phyloP scores from a whole-genome alignment of 2,329 filamentous ascomycete genomes.

The Fusarium sublunatum region DNA sequence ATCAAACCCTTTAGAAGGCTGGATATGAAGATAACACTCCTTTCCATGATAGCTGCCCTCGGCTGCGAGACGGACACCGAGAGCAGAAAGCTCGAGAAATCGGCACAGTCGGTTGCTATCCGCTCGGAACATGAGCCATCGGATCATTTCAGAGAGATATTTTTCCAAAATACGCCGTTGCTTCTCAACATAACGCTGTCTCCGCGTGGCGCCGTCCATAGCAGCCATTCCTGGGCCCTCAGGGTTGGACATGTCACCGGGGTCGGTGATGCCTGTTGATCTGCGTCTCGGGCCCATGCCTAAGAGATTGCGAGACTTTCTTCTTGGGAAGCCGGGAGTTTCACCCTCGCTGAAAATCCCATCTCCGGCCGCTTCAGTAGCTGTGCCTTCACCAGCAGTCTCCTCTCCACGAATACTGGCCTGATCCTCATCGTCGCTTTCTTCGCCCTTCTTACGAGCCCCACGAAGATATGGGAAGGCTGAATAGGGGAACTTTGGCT shows the following conservation, averaged over 20 bases:
- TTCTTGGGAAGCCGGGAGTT: conserved; percentile 52
- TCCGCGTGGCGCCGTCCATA: conserved; percentile 58
- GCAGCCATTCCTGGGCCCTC: conserved; percentile 60
- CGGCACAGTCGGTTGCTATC: conserved; percentile 97
- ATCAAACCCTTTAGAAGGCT: conserved; percentile 89
- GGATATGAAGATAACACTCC: conserved; percentile 92
- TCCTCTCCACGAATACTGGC: conserved; percentile 54
- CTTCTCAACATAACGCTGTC: conserved; percentile 77
- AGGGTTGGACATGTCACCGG: conserved; percentile 57
- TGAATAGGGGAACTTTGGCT: conserved; percentile 89
- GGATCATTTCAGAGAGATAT: conserved; percentile 93
- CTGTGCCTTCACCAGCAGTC: conserved; percentile 64
- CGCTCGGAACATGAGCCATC: conserved; percentile 95
- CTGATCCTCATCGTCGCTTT: conserved; percentile 78
- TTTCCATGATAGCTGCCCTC: conserved; percentile 98
- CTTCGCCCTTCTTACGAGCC: conserved; percentile 81
- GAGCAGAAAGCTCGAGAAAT: conserved; percentile 92
- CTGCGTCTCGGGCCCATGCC: conserved; percentile 61
- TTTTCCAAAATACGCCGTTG: conserved; percentile 88
- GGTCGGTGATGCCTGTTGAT: conserved; percentile 62
- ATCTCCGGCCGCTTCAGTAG: conserved; percentile 73
- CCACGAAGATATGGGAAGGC: conserved; percentile 91
- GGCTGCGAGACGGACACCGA: conserved; percentile 91
- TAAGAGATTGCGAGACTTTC: conserved; percentile 65
- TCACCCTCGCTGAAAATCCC: conserved; percentile 53